Evolutionary conservation across 768 basidiomycete species (phyloP).

Genomic region (Mycena haematopus): DNA sequence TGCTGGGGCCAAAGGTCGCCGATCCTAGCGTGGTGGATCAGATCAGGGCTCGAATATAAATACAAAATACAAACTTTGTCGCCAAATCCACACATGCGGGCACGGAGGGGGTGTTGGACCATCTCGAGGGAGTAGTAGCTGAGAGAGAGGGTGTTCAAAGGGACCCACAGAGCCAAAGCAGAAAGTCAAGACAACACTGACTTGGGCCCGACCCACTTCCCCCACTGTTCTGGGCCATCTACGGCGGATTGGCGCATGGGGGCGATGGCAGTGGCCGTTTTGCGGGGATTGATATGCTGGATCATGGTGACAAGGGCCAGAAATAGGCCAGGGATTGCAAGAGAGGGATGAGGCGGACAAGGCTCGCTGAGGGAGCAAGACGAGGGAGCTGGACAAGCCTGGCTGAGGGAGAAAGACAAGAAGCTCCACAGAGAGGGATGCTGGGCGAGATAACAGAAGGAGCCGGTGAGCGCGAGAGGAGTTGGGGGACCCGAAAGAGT

Average conservation of each 20-base stretch:
- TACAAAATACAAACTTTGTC: slow-evolving; percentile 71
- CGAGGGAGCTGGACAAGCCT: background rate
- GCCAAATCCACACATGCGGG: slow-evolving; percentile 96
- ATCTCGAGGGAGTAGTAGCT: slow-evolving; percentile 87
- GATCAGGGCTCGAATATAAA: slow-evolving; percentile 10
- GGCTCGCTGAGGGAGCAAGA: background rate
- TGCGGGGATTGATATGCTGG: slow-evolving; percentile 63
- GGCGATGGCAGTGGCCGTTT: slow-evolving; percentile 37
- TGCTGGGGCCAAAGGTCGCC: slow-evolving; percentile 90
- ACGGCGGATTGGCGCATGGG: slow-evolving; percentile 40
- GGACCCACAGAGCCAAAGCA: background rate
- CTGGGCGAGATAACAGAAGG: slow-evolving; percentile 18
- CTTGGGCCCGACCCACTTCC: slow-evolving; percentile 72
- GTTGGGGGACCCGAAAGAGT: slow-evolving; percentile 47
- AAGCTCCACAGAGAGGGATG: background rate
- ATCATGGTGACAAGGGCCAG: slow-evolving; percentile 54
- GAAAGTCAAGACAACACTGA: slow-evolving; percentile 40
- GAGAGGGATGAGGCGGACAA: background rate
- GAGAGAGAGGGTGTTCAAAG: slow-evolving; percentile 22
- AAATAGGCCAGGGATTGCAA: background rate
- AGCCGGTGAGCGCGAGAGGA: slow-evolving; percentile 27
- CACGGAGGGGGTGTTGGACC: slow-evolving; percentile 87
- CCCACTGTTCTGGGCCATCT: slow-evolving; percentile 68
- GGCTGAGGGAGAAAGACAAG: background rate
- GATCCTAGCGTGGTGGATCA: slow-evolving; percentile 63